phyloP scores from a whole-genome alignment of 2,329 filamentous ascomycete genomes.

The Canariomyces notabilis region DNA sequence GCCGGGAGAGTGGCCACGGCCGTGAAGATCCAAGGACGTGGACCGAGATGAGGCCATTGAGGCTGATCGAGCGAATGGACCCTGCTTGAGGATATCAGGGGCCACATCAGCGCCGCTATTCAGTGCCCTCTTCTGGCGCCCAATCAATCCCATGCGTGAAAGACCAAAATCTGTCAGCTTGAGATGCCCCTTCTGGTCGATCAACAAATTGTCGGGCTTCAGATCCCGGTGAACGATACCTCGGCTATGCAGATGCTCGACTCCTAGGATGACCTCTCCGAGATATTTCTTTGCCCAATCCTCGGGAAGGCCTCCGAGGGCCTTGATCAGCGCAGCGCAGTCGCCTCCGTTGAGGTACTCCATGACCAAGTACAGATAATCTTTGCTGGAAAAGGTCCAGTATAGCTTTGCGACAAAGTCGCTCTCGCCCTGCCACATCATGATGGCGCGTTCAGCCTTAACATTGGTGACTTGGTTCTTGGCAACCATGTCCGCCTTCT shows the following conservation, averaged over 20 bases:
- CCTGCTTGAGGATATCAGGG: constrained; percentile 87
- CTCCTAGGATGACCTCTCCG: constrained; percentile 91
- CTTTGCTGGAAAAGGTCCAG: constrained; percentile 99
- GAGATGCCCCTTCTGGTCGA: constrained; percentile 92
- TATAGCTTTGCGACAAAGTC: constrained; percentile 98
- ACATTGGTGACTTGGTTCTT: constrained; percentile 99
- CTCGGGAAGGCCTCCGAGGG: constrained; percentile 84
- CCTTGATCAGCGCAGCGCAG: constrained; percentile 92
- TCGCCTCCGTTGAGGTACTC: constrained; percentile 98
- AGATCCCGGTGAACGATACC: constrained; percentile 95
- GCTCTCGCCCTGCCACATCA: constrained; percentile 99
- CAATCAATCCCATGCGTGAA: constrained; percentile 93
- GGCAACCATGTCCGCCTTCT: constrained; percentile 99
- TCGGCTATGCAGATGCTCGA: constrained; percentile 89
- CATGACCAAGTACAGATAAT: constrained; percentile 98
- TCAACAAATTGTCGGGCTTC: constrained; percentile 94
- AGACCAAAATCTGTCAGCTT: constrained; percentile 97
- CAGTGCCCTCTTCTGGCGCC: constrained; percentile 88
- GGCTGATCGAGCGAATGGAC: constrained; percentile 78
- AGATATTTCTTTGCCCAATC: constrained; percentile 99
- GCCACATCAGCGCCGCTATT: constrained; percentile 75
- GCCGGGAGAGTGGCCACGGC: constrained; percentile 66
- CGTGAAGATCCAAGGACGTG: constrained; percentile 84
- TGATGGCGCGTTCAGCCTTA: constrained; percentile 96
- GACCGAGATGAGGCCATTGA: constrained; percentile 89